phyloP scores from a whole-genome alignment of 768 basidiomycete genomes.

The Kockovaella imperatae region DNA sequence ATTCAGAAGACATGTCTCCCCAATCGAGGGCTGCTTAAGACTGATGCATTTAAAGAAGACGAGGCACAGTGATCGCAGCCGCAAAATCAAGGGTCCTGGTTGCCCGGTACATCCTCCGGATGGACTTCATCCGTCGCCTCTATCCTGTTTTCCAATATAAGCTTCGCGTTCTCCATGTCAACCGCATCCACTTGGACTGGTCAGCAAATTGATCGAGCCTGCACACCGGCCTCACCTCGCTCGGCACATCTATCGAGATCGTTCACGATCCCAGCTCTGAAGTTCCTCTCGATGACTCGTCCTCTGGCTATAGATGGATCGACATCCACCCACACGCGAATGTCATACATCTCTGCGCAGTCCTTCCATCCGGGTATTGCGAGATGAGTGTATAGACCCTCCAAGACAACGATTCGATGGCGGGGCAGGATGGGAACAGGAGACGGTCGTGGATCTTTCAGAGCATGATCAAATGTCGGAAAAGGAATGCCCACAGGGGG shows the following conservation, averaged over 20 bases:
- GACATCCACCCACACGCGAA: constrained; percentile 66
- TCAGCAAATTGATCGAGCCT: background rate
- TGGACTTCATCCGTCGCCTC: too few species aligned
- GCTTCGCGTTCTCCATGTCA: constrained; percentile 22
- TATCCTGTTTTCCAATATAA: too few species aligned
- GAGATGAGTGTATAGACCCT: constrained; percentile 81
- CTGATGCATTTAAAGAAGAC: too few species aligned
- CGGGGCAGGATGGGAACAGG: constrained; percentile 54
- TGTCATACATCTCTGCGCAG: constrained; percentile 61
- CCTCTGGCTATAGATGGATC: constrained; percentile 53
- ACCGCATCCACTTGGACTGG: constrained; percentile 10
- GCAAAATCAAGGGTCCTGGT: too few species aligned
- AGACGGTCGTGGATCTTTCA: constrained; percentile 72
- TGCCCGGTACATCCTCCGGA: too few species aligned
- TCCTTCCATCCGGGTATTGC: constrained; percentile 64
- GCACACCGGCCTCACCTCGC: constrained; percentile 15
- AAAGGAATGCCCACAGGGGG: constrained; percentile 49
- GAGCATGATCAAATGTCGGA: constrained; percentile 76
- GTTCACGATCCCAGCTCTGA: constrained; percentile 66
- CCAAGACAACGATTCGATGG: constrained; percentile 75
- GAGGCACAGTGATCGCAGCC: too few species aligned
- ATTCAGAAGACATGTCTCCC: too few species aligned
- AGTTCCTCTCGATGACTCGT: constrained; percentile 64
- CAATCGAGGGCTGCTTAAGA: too few species aligned
- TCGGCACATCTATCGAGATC: constrained; percentile 51